These are phyloP conservation scores for Capsicum rhomboideum DNA, from an alignment of 257 asterid species.

Conservation along the genomic window DNA sequence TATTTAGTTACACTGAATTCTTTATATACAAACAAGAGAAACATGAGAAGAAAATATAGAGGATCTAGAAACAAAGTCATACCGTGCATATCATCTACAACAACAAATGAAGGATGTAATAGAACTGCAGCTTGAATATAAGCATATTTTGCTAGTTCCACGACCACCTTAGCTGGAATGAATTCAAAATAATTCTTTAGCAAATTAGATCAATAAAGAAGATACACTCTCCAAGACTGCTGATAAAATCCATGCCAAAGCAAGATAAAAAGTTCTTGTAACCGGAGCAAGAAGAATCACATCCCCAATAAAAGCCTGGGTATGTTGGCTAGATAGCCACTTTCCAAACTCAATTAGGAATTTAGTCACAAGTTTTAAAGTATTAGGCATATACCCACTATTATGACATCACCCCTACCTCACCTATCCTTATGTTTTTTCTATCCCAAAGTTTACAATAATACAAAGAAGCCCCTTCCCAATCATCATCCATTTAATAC, in stretches of 20 bases:
- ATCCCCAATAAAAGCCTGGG: constrained; percentile 80
- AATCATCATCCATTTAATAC: too few relatives aligned
- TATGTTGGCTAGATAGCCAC: too few relatives aligned
- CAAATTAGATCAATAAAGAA: background rate
- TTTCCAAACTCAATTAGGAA: too few relatives aligned
- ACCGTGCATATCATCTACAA: constrained; percentile 51
- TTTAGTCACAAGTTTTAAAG: too few relatives aligned
- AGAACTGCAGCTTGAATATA: constrained; percentile 52
- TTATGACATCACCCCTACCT: too few relatives aligned
- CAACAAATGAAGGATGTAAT: constrained; percentile 54
- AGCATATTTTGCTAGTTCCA: constrained; percentile 41
- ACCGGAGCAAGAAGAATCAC: constrained; percentile 5
- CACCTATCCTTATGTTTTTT: too few relatives aligned
- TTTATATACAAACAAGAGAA: background rate
- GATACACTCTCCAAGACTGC: background rate
- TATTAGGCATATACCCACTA: too few relatives aligned
- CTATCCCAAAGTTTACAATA: too few relatives aligned
- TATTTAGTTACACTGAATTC: too few relatives aligned
- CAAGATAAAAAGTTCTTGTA: background rate
- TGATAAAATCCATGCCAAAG: background rate
- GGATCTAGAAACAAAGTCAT: background rate
- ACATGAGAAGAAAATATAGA: background rate
- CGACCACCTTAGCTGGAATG: constrained; percentile 56
- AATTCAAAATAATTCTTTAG: background rate
- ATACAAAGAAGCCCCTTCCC: too few relatives aligned